These are phyloP conservation scores for Conidiobolus incongruus DNA, from an alignment of 371 early-diverging fungal genomes.

Conservation along the genomic window DNA sequence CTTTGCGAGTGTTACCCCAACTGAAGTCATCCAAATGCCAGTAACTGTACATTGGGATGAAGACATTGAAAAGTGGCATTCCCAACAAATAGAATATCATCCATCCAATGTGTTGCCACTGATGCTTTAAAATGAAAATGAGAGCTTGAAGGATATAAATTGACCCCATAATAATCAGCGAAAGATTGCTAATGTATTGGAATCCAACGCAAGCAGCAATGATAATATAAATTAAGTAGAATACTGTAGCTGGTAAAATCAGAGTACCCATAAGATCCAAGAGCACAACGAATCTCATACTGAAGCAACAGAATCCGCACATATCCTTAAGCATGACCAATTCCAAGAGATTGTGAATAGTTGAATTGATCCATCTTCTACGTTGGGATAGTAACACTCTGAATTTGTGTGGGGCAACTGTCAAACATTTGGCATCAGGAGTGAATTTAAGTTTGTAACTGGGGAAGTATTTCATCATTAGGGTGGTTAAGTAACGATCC, in stretches of 20 bases:
- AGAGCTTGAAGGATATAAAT: constrained; percentile 19
- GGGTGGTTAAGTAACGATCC: constrained; percentile 84
- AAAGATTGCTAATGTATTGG: constrained; percentile 25
- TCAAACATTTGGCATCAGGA: constrained; percentile 84
- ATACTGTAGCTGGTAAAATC: constrained; percentile 74
- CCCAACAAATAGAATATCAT: constrained; percentile 57
- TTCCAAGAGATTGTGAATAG: constrained; percentile 92
- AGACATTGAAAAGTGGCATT: constrained; percentile 37
- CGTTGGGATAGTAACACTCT: constrained; percentile 65
- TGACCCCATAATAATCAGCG: constrained; percentile 29
- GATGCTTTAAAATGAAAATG: constrained; percentile 21
- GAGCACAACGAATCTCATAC: constrained; percentile 86
- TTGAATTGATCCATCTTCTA: constrained; percentile 97
- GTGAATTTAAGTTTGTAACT: constrained; percentile 92
- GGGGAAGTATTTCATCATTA: constrained; percentile 97
- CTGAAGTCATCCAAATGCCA: constrained; percentile 86
- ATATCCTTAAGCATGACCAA: constrained; percentile 59
- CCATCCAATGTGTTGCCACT: constrained; percentile 52
- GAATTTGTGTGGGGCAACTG: constrained; percentile 91
- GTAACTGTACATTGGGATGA: constrained; percentile 53
- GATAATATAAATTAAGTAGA: constrained; percentile 55
- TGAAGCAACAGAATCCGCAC: constrained; percentile 91
- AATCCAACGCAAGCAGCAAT: constrained; percentile 28
- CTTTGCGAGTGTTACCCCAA: constrained; percentile 66
- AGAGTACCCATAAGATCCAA: constrained; percentile 82